Conservation (phyloP, 2,329 filamentous ascomycete species). For the Onygenales sp. region DNA sequence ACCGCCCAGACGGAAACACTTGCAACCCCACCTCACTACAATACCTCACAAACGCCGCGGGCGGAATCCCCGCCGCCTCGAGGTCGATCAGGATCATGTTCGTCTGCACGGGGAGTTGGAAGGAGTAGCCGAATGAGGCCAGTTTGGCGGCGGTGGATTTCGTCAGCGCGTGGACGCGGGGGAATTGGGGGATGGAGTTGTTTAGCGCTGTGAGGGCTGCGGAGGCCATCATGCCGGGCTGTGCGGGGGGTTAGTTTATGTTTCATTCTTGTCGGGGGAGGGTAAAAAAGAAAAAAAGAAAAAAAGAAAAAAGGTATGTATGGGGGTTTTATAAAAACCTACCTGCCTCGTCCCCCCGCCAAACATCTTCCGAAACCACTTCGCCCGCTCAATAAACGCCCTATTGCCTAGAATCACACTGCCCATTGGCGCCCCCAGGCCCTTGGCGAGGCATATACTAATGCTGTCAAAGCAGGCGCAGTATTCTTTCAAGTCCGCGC, state of each 20-base stretch:
- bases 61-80: conserved; percentile 13
- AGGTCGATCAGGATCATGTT: conserved; percentile 20
- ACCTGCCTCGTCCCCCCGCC: conserved; percentile 25
- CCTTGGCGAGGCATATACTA: conserved; percentile 25
- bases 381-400: conserved; percentile 20
- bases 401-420: conserved; percentile 21
- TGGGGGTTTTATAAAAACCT: background rate
- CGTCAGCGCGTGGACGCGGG: conserved; percentile 16
- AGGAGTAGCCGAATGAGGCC: conserved; percentile 14
- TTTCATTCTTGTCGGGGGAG: background rate
- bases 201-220: conserved; percentile 16
- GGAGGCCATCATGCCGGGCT: conserved; percentile 23
- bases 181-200: conserved; percentile 15
- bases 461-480: conserved; percentile 23
- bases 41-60: conserved; percentile 14
- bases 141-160: conserved; percentile 14
- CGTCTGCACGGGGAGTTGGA: conserved; percentile 18
- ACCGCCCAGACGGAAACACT: conserved; percentile 14
- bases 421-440: conserved; percentile 24
- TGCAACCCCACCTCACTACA: conserved; percentile 13
- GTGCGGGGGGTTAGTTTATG: background rate
- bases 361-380: conserved; percentile 23
- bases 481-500: conserved; percentile 19
- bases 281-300: background rate
- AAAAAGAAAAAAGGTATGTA: background rate